These are phyloP conservation scores for Fraxinus platypoda DNA, from an alignment of 305 asterid species.

Conservation along the genomic window DNA sequence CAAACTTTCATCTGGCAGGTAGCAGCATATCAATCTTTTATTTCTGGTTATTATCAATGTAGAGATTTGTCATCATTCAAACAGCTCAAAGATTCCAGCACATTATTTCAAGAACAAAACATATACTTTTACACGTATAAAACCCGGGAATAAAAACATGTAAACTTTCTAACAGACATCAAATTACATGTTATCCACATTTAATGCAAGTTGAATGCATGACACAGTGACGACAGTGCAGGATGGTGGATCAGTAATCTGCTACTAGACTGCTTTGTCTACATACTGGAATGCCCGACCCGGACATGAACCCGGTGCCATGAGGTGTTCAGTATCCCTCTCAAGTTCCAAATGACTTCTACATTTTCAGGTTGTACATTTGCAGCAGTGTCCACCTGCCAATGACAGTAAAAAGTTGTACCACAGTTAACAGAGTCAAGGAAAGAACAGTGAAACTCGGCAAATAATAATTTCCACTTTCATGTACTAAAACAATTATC, in stretches of 20 bases:
- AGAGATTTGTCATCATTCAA: neutral
- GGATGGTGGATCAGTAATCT: neutral
- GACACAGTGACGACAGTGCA: neutral
- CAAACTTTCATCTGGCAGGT: neutral
- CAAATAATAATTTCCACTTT: neutral
- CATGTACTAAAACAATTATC: neutral
- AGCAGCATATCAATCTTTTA: neutral
- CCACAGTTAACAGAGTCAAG: neutral
- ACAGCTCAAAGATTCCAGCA: neutral
- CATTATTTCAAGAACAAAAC: neutral
- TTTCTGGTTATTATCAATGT: neutral
- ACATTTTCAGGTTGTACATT: constrained; percentile 80
- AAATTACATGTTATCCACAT: neutral
- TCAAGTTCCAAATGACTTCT: constrained; percentile 73
- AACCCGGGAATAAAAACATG: neutral
- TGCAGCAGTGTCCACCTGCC: constrained; percentile 77
- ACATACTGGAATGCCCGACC: constrained; percentile 72
- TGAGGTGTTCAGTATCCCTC: constrained; percentile 84
- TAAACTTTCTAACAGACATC: neutral
- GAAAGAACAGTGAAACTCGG: neutral
- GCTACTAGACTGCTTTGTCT: constrained; percentile 22
- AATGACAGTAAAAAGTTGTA: constrained; percentile 4
- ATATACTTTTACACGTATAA: neutral
- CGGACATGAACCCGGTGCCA: constrained; percentile 79
- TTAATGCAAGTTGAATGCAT: neutral